Evolutionary conservation across 495 filamentous ascomycete genomes (phyloP), one percentile per base, ranked within the genome.

Genomic region (Penicillium parvum): DNA sequence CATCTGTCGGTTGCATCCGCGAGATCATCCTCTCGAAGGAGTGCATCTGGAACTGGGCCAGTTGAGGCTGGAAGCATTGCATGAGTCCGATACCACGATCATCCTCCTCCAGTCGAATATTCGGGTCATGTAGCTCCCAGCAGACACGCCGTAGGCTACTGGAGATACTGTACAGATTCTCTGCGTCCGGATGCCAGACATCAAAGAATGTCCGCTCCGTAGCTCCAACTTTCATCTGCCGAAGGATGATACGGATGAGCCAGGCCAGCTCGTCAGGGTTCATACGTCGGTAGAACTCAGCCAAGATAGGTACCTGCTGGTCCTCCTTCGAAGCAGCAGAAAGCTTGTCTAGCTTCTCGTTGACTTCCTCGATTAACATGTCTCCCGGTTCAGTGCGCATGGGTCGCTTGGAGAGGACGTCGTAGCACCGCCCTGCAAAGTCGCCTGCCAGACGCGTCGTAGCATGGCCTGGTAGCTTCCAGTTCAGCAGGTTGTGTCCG

Each of bases 211-310:
- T 96, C 61, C 88, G 86, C 65, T 97, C 94, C 1, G 89, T 89
- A 8, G 94, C 94, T 3, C 94, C 92, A n/a, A 98, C 80, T 64
- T 91, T 96, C 92, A 96, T 96, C 60, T 96, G 88, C 38, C 88
- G 87, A 23, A 98, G 72, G 29, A 97, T 89, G 41, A 98, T 96
- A 4, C 92, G 83, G 42, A 97, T 84, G 38, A 96, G 66, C 92
- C 92, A 98, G 74, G 84, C 84, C 25, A 98, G 61, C 66, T 98
- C 92, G 43, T 92, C 84, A 0, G 94, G 81, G 56, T 92, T 94
- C 91, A 96, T 97, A 5, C 79, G 74, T 30, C 81, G 76, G 61
- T 97, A 98, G 60, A 97, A 92, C 29, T 82, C 73, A 42, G 79
- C 70, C 47, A 95, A 77, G 28, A 98, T 87, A 1, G 79, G 81